Evolutionary conservation across 495 filamentous ascomycete species (phyloP), one percentile per base, ranked within the genome.

Genomic region (Talaromyces stipitatus): DNA sequence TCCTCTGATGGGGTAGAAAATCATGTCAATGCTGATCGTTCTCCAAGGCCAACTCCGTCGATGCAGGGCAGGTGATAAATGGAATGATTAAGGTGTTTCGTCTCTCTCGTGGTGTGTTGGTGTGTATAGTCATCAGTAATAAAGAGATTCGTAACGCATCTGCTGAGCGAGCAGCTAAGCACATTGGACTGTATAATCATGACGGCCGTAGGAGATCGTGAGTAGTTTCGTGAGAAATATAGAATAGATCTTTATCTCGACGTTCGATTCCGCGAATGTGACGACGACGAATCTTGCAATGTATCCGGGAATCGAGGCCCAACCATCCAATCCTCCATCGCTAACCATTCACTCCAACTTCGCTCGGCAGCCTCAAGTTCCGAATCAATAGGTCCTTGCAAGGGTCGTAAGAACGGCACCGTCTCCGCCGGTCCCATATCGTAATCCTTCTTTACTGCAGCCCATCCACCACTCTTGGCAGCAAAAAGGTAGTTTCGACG

Each of bases 241-340:
- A 9, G 33, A 9, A 20, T 16, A 4, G 18, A 12, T 27, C 18
- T 20, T 55, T 10, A 45, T 45, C 54, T 55, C 16, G 54, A 55
- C 12, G 16, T n/a, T 30, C 69, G 68, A 12, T 70, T 65, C 50
- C 64, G 69, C 27, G 73, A 72, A 22, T 64, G 62, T 46, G 70
- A 69, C 36, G 74, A 77, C 1, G 72, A 72, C 4, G 74, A 74
- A 56, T 76, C 74, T 29, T 67, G 71, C n/a, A 77, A 62, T n/a
- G 63, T 65, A 61, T 77, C 74, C 18, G 72, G 74, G 27, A 80
- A 80, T 58, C 82, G 72, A 3, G 81, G 77, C 12, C 89, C 91
- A 46, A 95, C 75, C 90, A 95, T 94, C 90, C 91, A 96, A 66
- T 95, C 90, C 69, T 95, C 89, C 89, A 96, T 95, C 8, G 89